Evolutionary conservation across 352 stramenopile genomes (phyloP).

Genomic region (Phytophthora foliorum): DNA sequence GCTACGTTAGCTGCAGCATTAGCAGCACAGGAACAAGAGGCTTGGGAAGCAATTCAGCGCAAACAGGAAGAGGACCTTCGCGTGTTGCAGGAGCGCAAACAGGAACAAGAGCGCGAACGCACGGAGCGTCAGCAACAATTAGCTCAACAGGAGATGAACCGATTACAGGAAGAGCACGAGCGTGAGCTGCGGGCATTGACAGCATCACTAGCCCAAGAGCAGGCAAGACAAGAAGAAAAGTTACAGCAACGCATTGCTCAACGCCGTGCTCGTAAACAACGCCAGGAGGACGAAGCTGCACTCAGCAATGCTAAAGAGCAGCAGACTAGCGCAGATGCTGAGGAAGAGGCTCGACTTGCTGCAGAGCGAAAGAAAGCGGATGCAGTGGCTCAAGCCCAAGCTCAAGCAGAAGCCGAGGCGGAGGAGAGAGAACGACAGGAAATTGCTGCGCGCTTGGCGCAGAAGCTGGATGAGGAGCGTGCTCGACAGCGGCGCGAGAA

Average conservation of each 20-base stretch:
- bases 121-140: slow-evolving; percentile 46
- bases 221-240: slow-evolving; percentile 71
- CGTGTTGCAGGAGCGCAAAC: slow-evolving; percentile 45
- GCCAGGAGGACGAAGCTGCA: slow-evolving; percentile 48
- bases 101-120: slow-evolving; percentile 42
- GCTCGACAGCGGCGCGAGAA: slow-evolving; percentile 63
- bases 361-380: slow-evolving; percentile 30
- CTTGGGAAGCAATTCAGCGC: slow-evolving; percentile 42
- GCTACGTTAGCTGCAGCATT: slow-evolving; percentile 30
- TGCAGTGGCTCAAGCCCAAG: slow-evolving; percentile 30
- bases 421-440: slow-evolving; percentile 45
- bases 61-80: slow-evolving; percentile 56
- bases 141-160: slow-evolving; percentile 61
- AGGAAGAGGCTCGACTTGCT: slow-evolving; percentile 22
- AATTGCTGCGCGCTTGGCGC: slow-evolving; percentile 39
- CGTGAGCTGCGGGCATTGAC: slow-evolving; percentile 57
- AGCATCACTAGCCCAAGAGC: slow-evolving; percentile 59
- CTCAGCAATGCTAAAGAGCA: slow-evolving; percentile 10
- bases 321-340: slow-evolving; percentile 7
- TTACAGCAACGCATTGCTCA: slow-evolving; percentile 71
- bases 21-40: slow-evolving; percentile 45
- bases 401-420: slow-evolving; percentile 38
- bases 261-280: slow-evolving; percentile 57
- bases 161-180: slow-evolving; percentile 69
- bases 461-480: slow-evolving; percentile 61